These are phyloP conservation scores for Penicillium janthinellum DNA, from an alignment of 2,329 filamentous ascomycete species.

Conservation along the genomic window DNA sequence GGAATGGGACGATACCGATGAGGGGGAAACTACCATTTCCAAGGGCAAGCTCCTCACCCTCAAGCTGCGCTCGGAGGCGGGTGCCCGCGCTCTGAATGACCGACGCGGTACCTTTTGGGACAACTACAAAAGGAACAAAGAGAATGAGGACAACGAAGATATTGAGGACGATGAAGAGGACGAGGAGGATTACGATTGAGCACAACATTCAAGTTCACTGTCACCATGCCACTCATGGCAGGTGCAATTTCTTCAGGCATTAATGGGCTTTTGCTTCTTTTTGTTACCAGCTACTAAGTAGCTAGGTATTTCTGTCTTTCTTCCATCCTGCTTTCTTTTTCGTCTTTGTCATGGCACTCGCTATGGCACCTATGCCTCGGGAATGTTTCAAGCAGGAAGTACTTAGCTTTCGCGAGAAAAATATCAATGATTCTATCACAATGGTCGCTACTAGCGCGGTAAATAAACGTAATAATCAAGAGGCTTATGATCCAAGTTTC, in stretches of 20 bases:
- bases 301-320: not conserved
- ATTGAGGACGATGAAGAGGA: too few species aligned
- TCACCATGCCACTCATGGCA: not conserved
- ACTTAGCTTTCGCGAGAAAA: too few species aligned
- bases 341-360: too few species aligned
- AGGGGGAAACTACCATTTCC: too few species aligned
- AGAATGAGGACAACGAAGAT: not conserved
- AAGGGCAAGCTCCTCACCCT: not conserved
- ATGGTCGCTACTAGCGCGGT: too few species aligned
- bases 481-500: too few species aligned
- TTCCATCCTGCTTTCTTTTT: not conserved
- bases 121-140: not conserved
- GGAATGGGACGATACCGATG: not conserved
- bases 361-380: not conserved
- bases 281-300: not conserved
- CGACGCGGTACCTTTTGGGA: not conserved
- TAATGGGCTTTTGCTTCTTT: not conserved
- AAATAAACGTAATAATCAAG: too few species aligned
- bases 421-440: too few species aligned
- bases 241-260: not conserved
- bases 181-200: not conserved
- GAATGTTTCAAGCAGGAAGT: not conserved
- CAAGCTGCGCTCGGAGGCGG: not conserved
- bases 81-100: not conserved
- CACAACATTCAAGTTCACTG: not conserved